Evolutionary conservation across 1,139 yeast species (phyloP), one percentile per base, ranked within the genome.

Genomic region (Candida anutae): DNA sequence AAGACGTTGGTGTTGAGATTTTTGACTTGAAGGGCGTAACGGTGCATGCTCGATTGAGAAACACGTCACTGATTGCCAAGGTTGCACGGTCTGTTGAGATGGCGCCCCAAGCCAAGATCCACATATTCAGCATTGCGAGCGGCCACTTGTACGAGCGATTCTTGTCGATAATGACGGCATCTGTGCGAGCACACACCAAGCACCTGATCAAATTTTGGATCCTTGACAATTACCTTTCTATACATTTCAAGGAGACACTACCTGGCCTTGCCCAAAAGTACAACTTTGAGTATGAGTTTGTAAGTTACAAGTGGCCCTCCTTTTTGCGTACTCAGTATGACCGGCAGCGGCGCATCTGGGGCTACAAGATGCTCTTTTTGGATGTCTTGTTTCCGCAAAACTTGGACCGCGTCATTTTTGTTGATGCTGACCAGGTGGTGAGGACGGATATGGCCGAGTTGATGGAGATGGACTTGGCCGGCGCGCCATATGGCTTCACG

Each of bases 271-370:
- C 93, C 0, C 50, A 57, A n/a, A 46, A 69, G 29, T 69, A 66
- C 36, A 67, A 69, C 1, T 75, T 83, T 38, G 69, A 77, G 26
- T 83, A 78, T 42, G 88, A 85, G 43, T 55, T 83, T 25, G 65
- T 90, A 13, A 73, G 80, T 2, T 90, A 83, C 52, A 79, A 81
- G 39, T 90, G 98, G 98, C 98, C 98, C 8, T 55, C 62, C 15
- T 90, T 96, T 94, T 60, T 90, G 16, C 67, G 93, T 25, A 66
- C 65, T 2, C 97, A 90, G 52, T 51, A 77, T 18, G 87, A 78
- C 40, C 74, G 74, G 46, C 87, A 80, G 44, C 66, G 96, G 37
- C 74, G 77, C 3, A 74, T 85, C 28, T 84, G 95, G 88, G 95
- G 90, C 2, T 83, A 81, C 48, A 88, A 88, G 50, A 79, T 87